phyloP scores from a whole-genome alignment of 2,329 filamentous ascomycete genomes.

The Alternaria burnsii region DNA sequence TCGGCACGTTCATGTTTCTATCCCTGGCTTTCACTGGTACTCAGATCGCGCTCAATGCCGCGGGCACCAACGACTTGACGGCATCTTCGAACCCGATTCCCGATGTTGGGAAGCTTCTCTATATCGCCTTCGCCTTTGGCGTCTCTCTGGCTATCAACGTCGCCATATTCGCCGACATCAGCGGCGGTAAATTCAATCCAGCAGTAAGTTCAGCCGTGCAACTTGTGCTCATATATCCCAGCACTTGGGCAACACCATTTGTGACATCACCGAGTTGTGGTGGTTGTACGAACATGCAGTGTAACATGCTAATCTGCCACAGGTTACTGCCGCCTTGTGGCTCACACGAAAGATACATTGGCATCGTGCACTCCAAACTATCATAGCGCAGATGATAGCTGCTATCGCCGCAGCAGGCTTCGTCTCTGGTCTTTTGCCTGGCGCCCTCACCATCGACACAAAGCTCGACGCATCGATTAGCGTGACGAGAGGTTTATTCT shows the following conservation, averaged over 20 bases:
- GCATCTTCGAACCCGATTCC: slow-evolving; percentile 17
- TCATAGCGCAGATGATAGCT: slow-evolving; percentile 41
- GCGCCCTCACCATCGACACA: slow-evolving; percentile 34
- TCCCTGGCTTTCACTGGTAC: slow-evolving; percentile 44
- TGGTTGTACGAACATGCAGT: neutral
- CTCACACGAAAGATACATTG: slow-evolving; percentile 33
- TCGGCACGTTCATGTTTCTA: slow-evolving; percentile 58
- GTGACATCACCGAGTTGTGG: neutral
- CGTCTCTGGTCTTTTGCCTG: slow-evolving; percentile 42
- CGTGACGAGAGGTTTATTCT: slow-evolving; percentile 35
- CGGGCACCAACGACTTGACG: slow-evolving; percentile 39
- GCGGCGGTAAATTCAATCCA: slow-evolving; percentile 39
- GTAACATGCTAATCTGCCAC: slow-evolving; percentile 9
- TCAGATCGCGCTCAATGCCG: slow-evolving; percentile 60
- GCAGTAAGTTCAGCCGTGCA: slow-evolving; percentile 34
- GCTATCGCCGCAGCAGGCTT: slow-evolving; percentile 43
- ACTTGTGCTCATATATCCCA: slow-evolving; percentile 1
- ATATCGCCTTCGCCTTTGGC: slow-evolving; percentile 47
- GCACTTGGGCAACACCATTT: slow-evolving; percentile 32
- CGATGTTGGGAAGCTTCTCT: slow-evolving; percentile 44
- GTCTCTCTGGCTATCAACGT: slow-evolving; percentile 48
- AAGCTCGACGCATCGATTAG: slow-evolving; percentile 34
- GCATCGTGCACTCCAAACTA: slow-evolving; percentile 34
- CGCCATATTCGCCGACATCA: slow-evolving; percentile 49
- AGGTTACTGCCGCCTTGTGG: slow-evolving; percentile 38